phyloP scores from a whole-genome alignment of 495 filamentous ascomycete genomes.

The Penicillium waksmanii region DNA sequence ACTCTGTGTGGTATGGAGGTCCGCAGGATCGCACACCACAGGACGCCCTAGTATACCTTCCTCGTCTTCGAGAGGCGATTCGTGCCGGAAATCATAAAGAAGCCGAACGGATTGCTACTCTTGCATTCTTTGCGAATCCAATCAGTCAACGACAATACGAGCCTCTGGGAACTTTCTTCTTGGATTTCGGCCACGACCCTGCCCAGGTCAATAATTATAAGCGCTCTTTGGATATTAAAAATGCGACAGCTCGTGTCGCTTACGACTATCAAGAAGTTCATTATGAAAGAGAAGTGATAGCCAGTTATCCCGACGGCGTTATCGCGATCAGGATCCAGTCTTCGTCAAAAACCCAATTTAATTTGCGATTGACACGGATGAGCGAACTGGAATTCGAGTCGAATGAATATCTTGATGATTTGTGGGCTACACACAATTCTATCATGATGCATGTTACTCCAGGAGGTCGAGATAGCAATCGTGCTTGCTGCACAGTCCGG shows the following conservation, averaged over 20 bases:
- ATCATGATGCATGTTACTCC: constrained; percentile 46
- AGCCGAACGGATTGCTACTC: constrained; percentile 45
- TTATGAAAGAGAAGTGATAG: constrained; percentile 40
- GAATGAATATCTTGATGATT: constrained; percentile 45
- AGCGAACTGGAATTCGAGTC: constrained; percentile 44
- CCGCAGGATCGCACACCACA: constrained; percentile 49
- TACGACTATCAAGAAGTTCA: constrained; percentile 39
- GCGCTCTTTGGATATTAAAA: constrained; percentile 46
- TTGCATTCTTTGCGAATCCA: constrained; percentile 49
- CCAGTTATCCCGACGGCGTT: constrained; percentile 46
- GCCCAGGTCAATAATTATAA: constrained; percentile 40
- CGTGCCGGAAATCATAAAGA: constrained; percentile 41
- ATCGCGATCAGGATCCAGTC: constrained; percentile 46
- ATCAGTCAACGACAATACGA: constrained; percentile 51
- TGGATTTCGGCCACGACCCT: constrained; percentile 48
- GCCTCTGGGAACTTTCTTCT: constrained; percentile 45
- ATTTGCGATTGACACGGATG: constrained; percentile 35
- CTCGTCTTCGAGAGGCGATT: constrained; percentile 44
- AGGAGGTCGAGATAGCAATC: constrained; percentile 37
- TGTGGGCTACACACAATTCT: constrained; percentile 24
- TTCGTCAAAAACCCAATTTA: constrained; percentile 28
- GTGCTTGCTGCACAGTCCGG: constrained; percentile 37
- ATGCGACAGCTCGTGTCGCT: constrained; percentile 38
- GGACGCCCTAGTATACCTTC: constrained; percentile 38
- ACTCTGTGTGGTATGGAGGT: constrained; percentile 57